Evolutionary conservation across 768 basidiomycete genomes (phyloP).

Genomic region (Tylopilus subfusipes): DNA sequence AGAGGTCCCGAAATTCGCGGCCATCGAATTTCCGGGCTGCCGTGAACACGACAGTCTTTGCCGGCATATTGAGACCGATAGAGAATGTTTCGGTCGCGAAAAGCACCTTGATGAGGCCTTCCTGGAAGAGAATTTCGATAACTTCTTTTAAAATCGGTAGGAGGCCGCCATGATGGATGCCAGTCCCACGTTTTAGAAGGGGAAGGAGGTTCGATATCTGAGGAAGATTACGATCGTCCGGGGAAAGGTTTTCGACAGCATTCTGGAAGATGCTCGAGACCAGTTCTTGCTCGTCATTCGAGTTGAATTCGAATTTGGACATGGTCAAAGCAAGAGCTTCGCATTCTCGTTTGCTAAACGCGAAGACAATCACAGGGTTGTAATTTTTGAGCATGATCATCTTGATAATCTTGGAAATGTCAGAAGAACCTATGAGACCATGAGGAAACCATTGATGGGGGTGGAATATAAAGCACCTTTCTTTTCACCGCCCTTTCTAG

Average conservation of each 20-base stretch:
- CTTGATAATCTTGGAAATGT: constrained; percentile 95
- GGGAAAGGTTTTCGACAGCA: constrained; percentile 84
- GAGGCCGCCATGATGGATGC: constrained; percentile 97
- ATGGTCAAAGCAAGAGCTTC: constrained; percentile 87
- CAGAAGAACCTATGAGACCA: constrained; percentile 64
- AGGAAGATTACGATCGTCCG: constrained; percentile 84
- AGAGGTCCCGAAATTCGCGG: constrained; percentile 87
- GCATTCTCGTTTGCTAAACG: constrained; percentile 97
- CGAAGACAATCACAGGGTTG: constrained; percentile 97
- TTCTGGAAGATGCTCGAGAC: constrained; percentile 90
- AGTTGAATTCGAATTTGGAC: constrained; percentile 95
- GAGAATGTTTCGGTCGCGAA: constrained; percentile 99
- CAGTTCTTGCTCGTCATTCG: constrained; percentile 85
- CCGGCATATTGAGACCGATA: constrained; percentile 98
- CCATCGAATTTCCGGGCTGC: constrained; percentile 96
- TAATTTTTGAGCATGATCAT: constrained; percentile 98
- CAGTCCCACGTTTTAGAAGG: constrained; percentile 90
- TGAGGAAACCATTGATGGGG: not conserved
- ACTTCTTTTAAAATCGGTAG: constrained; percentile 98
- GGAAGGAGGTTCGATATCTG: constrained; percentile 93
- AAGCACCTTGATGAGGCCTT: constrained; percentile 94
- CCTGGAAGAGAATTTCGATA: constrained; percentile 98
- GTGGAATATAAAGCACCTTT: constrained; percentile 56
- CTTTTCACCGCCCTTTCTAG: constrained; percentile 87
- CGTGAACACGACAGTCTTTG: constrained; percentile 98